Conservation (phyloP, 768 basidiomycete genomes). For the Saitozyma podzolica region DNA sequence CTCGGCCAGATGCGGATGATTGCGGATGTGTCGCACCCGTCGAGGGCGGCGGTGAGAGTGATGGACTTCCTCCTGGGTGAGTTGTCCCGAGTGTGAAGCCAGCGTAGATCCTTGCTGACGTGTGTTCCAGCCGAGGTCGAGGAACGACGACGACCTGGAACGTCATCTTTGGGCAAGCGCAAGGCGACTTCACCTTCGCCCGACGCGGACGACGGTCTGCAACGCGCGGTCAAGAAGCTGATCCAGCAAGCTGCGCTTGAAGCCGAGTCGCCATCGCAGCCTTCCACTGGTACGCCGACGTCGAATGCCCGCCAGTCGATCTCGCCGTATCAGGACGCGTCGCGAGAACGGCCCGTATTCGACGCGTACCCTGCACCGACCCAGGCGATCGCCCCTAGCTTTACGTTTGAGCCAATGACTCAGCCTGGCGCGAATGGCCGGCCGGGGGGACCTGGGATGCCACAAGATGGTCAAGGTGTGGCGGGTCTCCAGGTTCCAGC, state of each 20-base stretch:
- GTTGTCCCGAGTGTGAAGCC: conserved; percentile 8
- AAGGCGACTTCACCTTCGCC: conserved; percentile 22
- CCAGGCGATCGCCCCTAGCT: background rate
- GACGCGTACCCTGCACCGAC: conserved; percentile 41
- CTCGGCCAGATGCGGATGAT: conserved; percentile 50
- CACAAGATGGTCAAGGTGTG: background rate
- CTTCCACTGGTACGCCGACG: conserved; percentile 5
- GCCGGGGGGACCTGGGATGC: background rate
- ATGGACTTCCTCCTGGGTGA: conserved; percentile 50
- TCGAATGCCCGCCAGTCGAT: conserved; percentile 9
- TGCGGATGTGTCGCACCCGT: conserved; percentile 48
- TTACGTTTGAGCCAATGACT: background rate
- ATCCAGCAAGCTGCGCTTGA: conserved; percentile 47
- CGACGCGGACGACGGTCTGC: conserved; percentile 38
- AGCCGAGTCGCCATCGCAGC: conserved; percentile 24
- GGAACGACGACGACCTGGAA: conserved; percentile 37
- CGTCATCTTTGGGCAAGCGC: conserved; percentile 37
- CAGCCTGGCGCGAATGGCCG: background rate
- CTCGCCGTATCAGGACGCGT: conserved; percentile 11
- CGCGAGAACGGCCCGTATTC: conserved; percentile 31
- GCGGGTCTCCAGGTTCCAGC: background rate
- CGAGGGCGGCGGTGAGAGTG: conserved; percentile 49
- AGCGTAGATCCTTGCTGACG: conserved; percentile 7
- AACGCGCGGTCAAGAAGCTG: conserved; percentile 51
- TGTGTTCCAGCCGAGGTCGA: conserved; percentile 45